phyloP scores from a whole-genome alignment of 495 filamentous ascomycete genomes.

The Hypoxylon lienhwacheense region DNA sequence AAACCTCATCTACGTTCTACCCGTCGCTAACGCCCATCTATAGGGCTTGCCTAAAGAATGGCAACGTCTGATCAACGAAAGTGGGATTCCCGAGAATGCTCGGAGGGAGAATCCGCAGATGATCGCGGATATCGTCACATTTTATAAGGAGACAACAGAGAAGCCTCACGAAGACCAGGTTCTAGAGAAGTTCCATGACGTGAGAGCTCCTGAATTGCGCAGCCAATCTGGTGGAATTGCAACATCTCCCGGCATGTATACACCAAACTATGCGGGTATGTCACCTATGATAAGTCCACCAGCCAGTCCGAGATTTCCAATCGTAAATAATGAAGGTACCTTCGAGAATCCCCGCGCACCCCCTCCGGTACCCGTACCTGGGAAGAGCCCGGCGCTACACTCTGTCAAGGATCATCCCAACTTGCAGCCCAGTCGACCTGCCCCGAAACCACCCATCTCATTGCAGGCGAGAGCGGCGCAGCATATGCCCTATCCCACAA shows the following conservation, averaged over 20 bases:
- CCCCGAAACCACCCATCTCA: constrained; percentile 65
- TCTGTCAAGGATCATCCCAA: constrained; percentile 54
- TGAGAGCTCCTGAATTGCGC: constrained; percentile 61
- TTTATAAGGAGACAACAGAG: constrained; percentile 91
- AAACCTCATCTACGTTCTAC: constrained; percentile 18
- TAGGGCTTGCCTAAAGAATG: constrained; percentile 96
- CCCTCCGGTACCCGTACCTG: constrained; percentile 75
- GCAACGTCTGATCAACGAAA: constrained; percentile 93
- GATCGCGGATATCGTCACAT: constrained; percentile 90
- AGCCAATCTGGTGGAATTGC: constrained; percentile 46
- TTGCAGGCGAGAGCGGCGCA: constrained; percentile 49
- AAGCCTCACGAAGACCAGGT: constrained; percentile 79
- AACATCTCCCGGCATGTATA: constrained; percentile 50
- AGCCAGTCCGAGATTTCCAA: constrained; percentile 87
- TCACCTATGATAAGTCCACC: constrained; percentile 77
- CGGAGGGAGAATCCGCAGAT: constrained; percentile 94
- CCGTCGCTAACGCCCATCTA: constrained; percentile 15
- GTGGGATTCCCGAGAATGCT: constrained; percentile 93
- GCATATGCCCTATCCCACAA: constrained; percentile 51
- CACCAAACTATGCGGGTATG: constrained; percentile 55
- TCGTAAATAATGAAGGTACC: constrained; percentile 80
- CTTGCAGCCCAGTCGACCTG: constrained; percentile 65
- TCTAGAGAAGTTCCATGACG: constrained; percentile 94
- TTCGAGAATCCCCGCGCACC: constrained; percentile 96
- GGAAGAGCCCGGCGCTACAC: constrained; percentile 47